Evolutionary conservation across 2,329 filamentous ascomycete species (phyloP), one percentile per base, ranked within the genome.

Genomic region (Hypoxylon sp.): DNA sequence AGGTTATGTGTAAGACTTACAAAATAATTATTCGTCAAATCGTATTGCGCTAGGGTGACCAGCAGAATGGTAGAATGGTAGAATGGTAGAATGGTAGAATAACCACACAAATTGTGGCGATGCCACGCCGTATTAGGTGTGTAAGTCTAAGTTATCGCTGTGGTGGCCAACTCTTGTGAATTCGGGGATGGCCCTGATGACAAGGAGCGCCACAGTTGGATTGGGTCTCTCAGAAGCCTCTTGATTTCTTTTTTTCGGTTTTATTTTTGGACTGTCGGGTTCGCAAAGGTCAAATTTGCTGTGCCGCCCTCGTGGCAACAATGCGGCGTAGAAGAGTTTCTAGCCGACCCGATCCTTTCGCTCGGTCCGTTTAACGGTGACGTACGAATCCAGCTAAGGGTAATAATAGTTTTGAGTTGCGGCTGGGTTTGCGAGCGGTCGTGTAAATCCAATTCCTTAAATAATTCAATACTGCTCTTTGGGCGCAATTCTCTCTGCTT

Each of bases 261-360:
- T 61, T 63, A 64, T 65, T 65, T 63, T 65, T 61, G 47, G 55
- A 53, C 19, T 19, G 32, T 54, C 39, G 16, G 43, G 57, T 58
- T 57, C 30, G 29, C 45, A 32, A 52, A 61, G 25, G 25, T 41
- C 37, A 25, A 23, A 34, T 54, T 67, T 62, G 56, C 66, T 70
- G 65, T 58, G 68, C 63, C 60, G 52, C 46, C 53, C 60, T 63
- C 57, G 53, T 65, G 60, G 63, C 45, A 59, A 43, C n/a, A 67
- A 50, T 68, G 60, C 56, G 65, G 57, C 60, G 51, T 41, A 34
- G 41, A 58, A 27, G 56, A 23, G 25, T 61, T 64, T 56, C 68
- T 65, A 51, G 57, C 65, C 63, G 65, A 65, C 54, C 60, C 60
- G 66, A 70, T 67, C 57, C 63, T 66, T 66, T 68, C 47, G 50